Conservation (phyloP, 768 basidiomycete species). For the Cystofilobasidium bisporidii region DNA sequence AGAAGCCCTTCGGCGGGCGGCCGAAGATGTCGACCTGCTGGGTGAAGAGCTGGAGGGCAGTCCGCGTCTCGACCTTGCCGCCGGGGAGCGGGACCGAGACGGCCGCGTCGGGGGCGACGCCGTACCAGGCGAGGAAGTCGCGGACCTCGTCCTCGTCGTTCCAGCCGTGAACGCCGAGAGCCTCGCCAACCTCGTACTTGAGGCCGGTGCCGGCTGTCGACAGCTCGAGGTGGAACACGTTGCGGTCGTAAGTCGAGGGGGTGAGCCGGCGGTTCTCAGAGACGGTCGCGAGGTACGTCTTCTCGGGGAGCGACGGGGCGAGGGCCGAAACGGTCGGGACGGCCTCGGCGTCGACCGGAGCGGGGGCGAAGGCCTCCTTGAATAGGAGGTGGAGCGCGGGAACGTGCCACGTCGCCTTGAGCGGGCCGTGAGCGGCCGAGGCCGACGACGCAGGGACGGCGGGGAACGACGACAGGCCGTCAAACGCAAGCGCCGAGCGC, state of each 20-base stretch:
- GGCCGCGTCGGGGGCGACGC: conserved; percentile 65
- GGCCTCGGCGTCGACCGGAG: background rate
- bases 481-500: conserved; percentile 34
- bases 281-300: conserved; percentile 87
- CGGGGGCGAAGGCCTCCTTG: conserved; percentile 23
- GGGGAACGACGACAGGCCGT: conserved; percentile 23
- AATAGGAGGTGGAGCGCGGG: conserved; percentile 52
- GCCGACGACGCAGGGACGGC: conserved; percentile 44
- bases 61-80: conserved; percentile 73
- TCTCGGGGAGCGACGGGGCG: conserved; percentile 68
- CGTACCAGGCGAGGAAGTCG: conserved; percentile 88
- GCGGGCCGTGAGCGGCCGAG: conserved; percentile 48
- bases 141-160: conserved; percentile 80
- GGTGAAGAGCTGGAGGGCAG: conserved; percentile 87
- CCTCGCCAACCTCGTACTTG: conserved; percentile 92
- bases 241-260: conserved; percentile 89
- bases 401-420: conserved; percentile 51
- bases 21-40: conserved; percentile 97
- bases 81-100: conserved; percentile 62
- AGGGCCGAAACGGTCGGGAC: conserved; percentile 12
- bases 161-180: conserved; percentile 95
- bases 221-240: conserved; percentile 98
- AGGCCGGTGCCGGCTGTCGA: conserved; percentile 83
- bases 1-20: conserved; percentile 90
- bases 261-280: conserved; percentile 90